phyloP scores from a whole-genome alignment of 331 rosid species.

The Cucumis variabilis region DNA sequence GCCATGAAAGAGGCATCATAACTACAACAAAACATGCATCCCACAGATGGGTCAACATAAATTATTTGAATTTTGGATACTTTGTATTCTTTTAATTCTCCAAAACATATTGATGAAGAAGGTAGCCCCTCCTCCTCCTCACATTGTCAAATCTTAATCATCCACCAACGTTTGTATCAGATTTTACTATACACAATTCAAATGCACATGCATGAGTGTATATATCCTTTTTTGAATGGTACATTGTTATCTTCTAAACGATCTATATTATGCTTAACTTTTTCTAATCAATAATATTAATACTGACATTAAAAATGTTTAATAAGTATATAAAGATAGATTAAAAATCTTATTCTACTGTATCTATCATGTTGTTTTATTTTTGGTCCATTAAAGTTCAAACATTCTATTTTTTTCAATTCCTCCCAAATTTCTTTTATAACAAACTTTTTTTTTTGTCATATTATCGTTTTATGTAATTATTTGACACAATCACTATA shows the following conservation, averaged over 20 bases:
- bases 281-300: background rate
- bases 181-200: background rate
- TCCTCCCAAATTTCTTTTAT: too few relatives aligned
- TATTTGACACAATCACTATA: background rate
- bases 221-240: background rate
- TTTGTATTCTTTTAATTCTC: background rate
- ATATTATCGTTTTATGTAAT: too few relatives aligned
- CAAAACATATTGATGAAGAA: background rate
- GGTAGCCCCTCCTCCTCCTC: background rate
- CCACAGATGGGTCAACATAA: constrained; percentile 23
- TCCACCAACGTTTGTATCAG: background rate
- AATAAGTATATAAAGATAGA: background rate
- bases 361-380: background rate
- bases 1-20: constrained; percentile 23
- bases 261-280: background rate
- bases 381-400: background rate
- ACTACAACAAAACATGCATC: constrained; percentile 29
- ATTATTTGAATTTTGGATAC: background rate
- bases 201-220: background rate
- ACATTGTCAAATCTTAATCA: background rate
- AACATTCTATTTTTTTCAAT: background rate
- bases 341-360: background rate
- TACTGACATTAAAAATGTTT: background rate
- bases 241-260: background rate
- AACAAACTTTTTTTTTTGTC: too few relatives aligned